phyloP scores from a whole-genome alignment of 2,329 filamentous ascomycete genomes.

The Hypoxylon rubiginosum region DNA sequence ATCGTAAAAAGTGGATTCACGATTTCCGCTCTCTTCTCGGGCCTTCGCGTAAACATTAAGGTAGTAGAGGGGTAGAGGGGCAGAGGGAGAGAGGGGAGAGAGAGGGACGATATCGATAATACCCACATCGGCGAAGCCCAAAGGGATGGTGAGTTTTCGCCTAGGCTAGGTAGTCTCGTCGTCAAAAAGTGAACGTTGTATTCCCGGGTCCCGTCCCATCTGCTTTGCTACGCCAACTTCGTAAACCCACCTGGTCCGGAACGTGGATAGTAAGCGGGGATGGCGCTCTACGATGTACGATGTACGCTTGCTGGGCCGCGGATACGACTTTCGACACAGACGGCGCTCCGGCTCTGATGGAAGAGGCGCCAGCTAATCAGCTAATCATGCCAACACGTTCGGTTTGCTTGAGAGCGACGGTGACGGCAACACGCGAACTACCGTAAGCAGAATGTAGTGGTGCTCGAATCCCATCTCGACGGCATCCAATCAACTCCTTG shows the following conservation, averaged over 20 bases:
- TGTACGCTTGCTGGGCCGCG: conserved; percentile 8
- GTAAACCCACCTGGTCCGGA: conserved; percentile 35
- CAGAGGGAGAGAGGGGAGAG: neutral
- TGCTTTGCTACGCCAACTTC: conserved; percentile 35
- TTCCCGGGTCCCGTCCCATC: conserved; percentile 29
- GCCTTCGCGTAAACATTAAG: conserved; percentile 15
- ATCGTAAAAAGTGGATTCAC: conserved; percentile 34
- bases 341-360: conserved; percentile 27
- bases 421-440: conserved; percentile 35
- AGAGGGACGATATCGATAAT: conserved; percentile 23
- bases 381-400: conserved; percentile 34
- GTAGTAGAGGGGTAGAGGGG: conserved; percentile 1
- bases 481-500: conserved; percentile 42
- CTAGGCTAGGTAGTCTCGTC: conserved; percentile 28
- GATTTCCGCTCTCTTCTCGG: conserved; percentile 27
- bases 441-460: conserved; percentile 33
- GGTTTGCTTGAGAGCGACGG: conserved; percentile 16
- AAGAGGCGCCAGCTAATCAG: conserved; percentile 27
- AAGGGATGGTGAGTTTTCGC: conserved; percentile 17
- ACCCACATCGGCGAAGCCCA: conserved; percentile 32
- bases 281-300: conserved; percentile 18
- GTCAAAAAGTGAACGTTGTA: conserved; percentile 41
- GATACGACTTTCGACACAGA: conserved; percentile 30
- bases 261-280: conserved; percentile 40
- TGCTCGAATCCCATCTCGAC: conserved; percentile 39